These are phyloP conservation scores for Fusarium setosum DNA, from an alignment of 2,329 filamentous ascomycete genomes.

Conservation along the genomic window DNA sequence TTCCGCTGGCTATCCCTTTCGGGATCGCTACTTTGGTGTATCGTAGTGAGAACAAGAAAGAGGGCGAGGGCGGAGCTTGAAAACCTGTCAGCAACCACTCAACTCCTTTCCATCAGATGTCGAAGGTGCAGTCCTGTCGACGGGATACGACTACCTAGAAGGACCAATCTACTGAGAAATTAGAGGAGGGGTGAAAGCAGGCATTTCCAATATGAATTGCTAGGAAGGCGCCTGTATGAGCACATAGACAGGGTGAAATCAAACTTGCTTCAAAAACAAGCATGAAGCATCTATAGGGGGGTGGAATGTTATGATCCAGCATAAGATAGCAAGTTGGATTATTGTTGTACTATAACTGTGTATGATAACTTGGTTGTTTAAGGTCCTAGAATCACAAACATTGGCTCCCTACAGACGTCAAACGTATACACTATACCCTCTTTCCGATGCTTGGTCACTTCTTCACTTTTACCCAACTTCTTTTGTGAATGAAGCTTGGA, in stretches of 20 bases:
- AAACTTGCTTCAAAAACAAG: background rate
- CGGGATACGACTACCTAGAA: no score
- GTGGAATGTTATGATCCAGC: background rate
- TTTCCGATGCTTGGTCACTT: background rate
- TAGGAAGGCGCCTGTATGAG: no score
- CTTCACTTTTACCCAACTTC: background rate
- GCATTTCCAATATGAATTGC: no score
- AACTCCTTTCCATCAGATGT: background rate
- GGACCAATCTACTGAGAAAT: no score
- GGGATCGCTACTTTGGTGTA: conserved; percentile 20
- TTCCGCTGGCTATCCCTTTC: conserved; percentile 15
- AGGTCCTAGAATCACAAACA: conserved; percentile 28
- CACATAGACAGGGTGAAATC: background rate
- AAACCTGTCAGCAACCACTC: background rate
- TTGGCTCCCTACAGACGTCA: conserved; percentile 20
- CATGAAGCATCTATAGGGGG: background rate
- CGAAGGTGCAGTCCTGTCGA: no score
- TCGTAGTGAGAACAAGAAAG: background rate
- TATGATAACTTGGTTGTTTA: background rate
- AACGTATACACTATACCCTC: conserved; percentile 8
- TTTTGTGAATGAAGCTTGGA: background rate
- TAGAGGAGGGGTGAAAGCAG: no score
- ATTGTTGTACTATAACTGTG: no score
- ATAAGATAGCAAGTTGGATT: no score
- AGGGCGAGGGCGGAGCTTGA: background rate